These are phyloP conservation scores for Claviceps lovelessii DNA, from an alignment of 2,329 filamentous ascomycete genomes.

Conservation along the genomic window DNA sequence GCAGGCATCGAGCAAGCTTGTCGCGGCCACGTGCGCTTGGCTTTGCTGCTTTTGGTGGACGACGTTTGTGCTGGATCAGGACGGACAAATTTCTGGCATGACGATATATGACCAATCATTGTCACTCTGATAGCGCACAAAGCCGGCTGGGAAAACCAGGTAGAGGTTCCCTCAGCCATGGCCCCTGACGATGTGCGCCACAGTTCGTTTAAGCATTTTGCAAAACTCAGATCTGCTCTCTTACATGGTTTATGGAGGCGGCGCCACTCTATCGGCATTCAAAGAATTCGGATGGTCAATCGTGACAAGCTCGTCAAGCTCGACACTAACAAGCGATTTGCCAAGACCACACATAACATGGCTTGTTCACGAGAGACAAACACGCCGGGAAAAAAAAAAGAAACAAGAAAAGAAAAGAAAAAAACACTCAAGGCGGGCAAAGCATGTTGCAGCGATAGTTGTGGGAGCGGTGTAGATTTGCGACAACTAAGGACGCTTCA, in stretches of 20 bases:
- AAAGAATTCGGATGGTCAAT: neutral
- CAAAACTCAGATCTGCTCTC: neutral
- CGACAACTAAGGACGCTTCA: neutral
- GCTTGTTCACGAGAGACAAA: too few relatives aligned
- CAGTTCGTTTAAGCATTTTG: neutral
- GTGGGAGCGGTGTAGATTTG: neutral
- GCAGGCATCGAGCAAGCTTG: too few relatives aligned
- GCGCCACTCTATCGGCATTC: neutral
- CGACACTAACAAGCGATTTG: neutral
- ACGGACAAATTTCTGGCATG: neutral
- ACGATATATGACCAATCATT: neutral
- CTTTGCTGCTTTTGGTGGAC: neutral
- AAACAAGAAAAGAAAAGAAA: too few relatives aligned
- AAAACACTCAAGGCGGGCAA: neutral
- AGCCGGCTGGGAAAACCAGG: neutral
- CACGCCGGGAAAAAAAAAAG: too few relatives aligned
- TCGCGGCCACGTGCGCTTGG: neutral
- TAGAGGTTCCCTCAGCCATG: neutral
- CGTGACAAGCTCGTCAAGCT: neutral
- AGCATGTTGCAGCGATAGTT: neutral
- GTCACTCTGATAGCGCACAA: neutral
- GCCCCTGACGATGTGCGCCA: neutral
- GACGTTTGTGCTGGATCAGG: neutral
- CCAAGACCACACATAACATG: neutral
- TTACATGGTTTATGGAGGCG: neutral